Percentiles rank a stretch among this genome's conserved stretches.
These are phyloP conservation scores for Nemania sp. DNA, from an alignment of 2,329 filamentous ascomycete genomes.

Conservation along the genomic window DNA sequence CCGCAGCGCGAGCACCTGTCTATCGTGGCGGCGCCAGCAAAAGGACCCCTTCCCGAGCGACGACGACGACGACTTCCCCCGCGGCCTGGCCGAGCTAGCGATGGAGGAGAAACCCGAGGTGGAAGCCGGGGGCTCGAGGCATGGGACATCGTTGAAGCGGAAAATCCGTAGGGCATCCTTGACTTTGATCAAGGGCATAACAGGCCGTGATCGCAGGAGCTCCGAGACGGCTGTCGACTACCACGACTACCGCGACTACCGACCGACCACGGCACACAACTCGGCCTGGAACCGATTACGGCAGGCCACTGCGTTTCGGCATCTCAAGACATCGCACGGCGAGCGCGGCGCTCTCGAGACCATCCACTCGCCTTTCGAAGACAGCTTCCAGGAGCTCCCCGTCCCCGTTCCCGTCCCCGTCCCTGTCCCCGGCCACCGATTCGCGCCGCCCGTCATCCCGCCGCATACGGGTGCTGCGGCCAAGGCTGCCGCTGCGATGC, in stretches of 20 bases:
- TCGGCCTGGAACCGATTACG: constrained; percentile 57
- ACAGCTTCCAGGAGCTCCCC: constrained; percentile 42
- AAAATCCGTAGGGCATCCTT: constrained; percentile 61
- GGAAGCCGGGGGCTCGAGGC: constrained; percentile 22
- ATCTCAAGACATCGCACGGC: constrained; percentile 52
- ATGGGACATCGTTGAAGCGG: constrained; percentile 47
- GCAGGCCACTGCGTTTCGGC: constrained; percentile 56
- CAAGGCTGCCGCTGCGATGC: constrained; percentile 63
- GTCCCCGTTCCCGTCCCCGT: no score
- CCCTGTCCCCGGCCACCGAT: constrained; percentile 55
- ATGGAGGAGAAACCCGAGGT: constrained; percentile 33
- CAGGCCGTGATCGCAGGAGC: constrained; percentile 49
- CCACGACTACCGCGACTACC: constrained; percentile 34
- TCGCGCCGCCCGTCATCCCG: constrained; percentile 64
- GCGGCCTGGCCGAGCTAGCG: constrained; percentile 29
- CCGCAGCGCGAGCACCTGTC: constrained; percentile 55
- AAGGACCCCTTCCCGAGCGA: constrained; percentile 47
- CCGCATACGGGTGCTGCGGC: constrained; percentile 63
- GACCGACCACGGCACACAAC: constrained; percentile 55
- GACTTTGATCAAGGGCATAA: constrained; percentile 56
- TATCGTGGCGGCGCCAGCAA: constrained; percentile 53
- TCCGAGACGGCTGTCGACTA: constrained; percentile 38
- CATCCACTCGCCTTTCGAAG: constrained; percentile 45
- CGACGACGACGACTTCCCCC: constrained; percentile 37
- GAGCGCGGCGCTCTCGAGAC: constrained; percentile 44